Conservation (phyloP, 768 basidiomycete species). For the Termitomyces sp. region DNA sequence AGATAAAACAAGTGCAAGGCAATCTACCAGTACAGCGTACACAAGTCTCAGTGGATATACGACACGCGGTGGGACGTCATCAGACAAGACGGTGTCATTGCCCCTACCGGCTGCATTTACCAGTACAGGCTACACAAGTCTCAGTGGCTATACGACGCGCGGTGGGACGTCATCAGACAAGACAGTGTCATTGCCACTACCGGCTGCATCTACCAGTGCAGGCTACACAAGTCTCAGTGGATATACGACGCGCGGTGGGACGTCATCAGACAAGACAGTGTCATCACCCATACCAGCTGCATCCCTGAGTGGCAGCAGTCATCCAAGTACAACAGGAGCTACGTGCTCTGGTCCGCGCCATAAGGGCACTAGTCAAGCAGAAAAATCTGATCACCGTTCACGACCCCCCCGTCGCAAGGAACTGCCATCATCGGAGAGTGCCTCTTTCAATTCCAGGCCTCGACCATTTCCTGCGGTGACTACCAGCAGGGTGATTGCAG, state of each 20-base stretch:
- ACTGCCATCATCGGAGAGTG: neutral
- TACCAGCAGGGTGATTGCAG: neutral
- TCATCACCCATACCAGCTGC: neutral
- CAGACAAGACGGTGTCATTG: no score
- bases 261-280: neutral
- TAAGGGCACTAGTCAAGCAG: neutral
- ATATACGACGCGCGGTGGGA: slow-evolving; percentile 2
- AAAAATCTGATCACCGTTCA: neutral
- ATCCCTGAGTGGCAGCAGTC: neutral
- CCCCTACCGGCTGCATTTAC: no score
- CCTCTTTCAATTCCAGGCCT: neutral
- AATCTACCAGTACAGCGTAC: neutral
- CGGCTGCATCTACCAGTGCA: neutral
- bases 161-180: slow-evolving; percentile 5
- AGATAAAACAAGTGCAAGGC: neutral
- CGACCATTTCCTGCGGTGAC: neutral
- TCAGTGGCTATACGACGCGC: slow-evolving; percentile 1
- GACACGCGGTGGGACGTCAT: slow-evolving; percentile 1
- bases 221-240: neutral
- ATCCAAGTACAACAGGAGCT: neutral
- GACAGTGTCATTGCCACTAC: no score
- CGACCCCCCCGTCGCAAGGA: neutral
- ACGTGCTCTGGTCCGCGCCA: neutral
- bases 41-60: slow-evolving; percentile 3
- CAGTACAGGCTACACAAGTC: neutral